These are phyloP conservation scores for Ogataea henricii DNA, from an alignment of 805 yeast species.

Conservation along the genomic window DNA sequence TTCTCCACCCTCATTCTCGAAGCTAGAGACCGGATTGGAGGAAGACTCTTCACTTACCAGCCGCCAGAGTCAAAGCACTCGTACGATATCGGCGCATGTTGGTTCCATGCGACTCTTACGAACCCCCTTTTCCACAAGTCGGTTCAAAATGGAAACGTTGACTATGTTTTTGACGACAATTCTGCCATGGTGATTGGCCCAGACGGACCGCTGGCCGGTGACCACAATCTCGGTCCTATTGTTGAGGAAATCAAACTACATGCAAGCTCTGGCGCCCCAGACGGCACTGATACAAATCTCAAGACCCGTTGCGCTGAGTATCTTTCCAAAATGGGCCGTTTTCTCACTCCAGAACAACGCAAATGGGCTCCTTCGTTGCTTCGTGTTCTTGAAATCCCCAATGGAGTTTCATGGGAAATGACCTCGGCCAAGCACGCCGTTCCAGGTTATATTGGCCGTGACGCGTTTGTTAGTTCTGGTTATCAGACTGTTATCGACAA, in stretches of 20 bases:
- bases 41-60: constrained; percentile 40
- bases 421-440: constrained; percentile 29
- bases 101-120: constrained; percentile 53
- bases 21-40: constrained; percentile 50
- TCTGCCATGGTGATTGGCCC: constrained; percentile 35
- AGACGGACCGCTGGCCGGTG: constrained; percentile 27
- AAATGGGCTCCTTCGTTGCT: constrained; percentile 32
- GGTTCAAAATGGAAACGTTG: constrained; percentile 25
- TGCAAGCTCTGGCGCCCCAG: constrained; percentile 27
- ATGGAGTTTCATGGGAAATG: constrained; percentile 35
- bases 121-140: constrained; percentile 41
- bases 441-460: constrained; percentile 34
- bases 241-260: constrained; percentile 36
- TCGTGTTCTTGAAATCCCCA: constrained; percentile 32
- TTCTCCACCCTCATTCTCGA: constrained; percentile 45
- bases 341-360: constrained; percentile 29
- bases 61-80: constrained; percentile 23
- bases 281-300: constrained; percentile 25
- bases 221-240: constrained; percentile 34
- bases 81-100: constrained; percentile 55
- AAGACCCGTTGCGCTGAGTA: constrained; percentile 31
- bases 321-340: constrained; percentile 18
- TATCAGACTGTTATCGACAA: constrained; percentile 32
- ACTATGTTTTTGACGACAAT: constrained; percentile 35
- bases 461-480: constrained; percentile 32